These are phyloP conservation scores for Fraxinus americana DNA, from an alignment of 257 asterid genomes.

Conservation along the genomic window DNA sequence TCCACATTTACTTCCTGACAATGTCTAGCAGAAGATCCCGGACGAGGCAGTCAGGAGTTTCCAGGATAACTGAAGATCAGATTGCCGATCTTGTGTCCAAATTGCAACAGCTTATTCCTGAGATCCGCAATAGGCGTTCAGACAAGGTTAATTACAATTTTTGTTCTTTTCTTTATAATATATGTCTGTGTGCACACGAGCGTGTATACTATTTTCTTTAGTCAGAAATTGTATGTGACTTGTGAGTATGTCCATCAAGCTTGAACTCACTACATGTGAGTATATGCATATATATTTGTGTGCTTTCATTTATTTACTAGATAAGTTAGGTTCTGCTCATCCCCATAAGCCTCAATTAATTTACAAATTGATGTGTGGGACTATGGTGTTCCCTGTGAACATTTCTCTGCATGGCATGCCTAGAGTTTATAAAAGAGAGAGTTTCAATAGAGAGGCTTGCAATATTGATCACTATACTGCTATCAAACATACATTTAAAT, in stretches of 20 bases:
- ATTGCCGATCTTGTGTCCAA: constrained; percentile 82
- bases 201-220: no score
- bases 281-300: no score
- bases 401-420: constrained; percentile 3
- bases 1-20: constrained; percentile 19
- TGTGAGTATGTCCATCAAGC: no score
- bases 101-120: constrained; percentile 85
- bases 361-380: no score
- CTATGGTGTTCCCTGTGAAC: no score
- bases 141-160: constrained; percentile 53
- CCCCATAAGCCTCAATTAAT: no score
- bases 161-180: background rate
- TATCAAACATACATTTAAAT: background rate
- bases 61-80: constrained; percentile 85
- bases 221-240: no score
- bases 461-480: background rate
- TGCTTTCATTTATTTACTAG: no score
- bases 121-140: constrained; percentile 69
- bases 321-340: no score
- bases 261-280: no score
- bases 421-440: background rate
- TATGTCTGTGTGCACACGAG: no score
- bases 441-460: no score
- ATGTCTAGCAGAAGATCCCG: constrained; percentile 97
- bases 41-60: constrained; percentile 65